Evolutionary conservation across 306 rosid genomes (phyloP), one percentile per base, ranked within the genome.

Genomic region (Cyamopsis tetragonoloba): DNA sequence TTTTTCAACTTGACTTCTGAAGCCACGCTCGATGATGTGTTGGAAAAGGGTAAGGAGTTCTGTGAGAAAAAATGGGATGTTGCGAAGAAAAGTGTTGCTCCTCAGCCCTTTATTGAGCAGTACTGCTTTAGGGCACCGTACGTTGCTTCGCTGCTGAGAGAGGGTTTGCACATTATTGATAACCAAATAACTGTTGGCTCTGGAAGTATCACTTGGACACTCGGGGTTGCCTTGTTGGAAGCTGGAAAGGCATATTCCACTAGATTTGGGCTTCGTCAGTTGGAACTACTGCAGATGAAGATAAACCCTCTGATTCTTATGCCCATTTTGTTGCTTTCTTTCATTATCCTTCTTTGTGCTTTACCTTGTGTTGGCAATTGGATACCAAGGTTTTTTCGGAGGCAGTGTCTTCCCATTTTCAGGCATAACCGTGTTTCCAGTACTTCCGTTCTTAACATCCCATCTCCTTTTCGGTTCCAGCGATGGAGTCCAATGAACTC

Each of bases 121-220:
- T 93, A 93, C 71, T 93, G 98, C 85, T 93, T 93, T 72, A 88
- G 98, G 76, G 96, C 98, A 22, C 97, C 97, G 6, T 93, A 93
- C 72, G 66, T 88, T 71, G 85, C 85, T 39, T 89, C 84, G 14
- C 83, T 93, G 48, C 82, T 93, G 56, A 88, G 97, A 78, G 87
- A 88, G 68, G 97, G 98, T 66, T 85, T 93, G 87, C 96, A 84
- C 78, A 89, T 93, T 71, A 78, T 71, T 17, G 96, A 89, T 77
- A 53, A 74, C 49, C 88, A 89, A 57, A 66, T 93, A 68, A 65
- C 71, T 63, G 89, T 93, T 75, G 98, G 96, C 73, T 93, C 97
- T 44, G 98, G 98, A 69, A 88, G 87, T 79, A 89, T 87, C 48
- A 93, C 98, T 26, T 93, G 98, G 98, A 89, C 98, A 6, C 95